phyloP scores from a whole-genome alignment of 768 basidiomycete species.

The Suillus bovinus region DNA sequence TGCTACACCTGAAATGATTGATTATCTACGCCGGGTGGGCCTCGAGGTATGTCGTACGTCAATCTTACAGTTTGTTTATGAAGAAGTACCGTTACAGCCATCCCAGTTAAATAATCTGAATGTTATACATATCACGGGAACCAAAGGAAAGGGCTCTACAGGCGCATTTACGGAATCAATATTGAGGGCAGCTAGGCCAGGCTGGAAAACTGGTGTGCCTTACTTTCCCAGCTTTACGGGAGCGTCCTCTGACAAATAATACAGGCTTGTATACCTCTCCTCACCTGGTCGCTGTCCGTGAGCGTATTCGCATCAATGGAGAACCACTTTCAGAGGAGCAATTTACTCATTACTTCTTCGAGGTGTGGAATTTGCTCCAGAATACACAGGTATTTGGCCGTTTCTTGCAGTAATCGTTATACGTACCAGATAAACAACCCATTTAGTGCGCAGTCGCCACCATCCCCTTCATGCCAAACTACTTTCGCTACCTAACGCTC shows the following conservation, averaged over 20 bases:
- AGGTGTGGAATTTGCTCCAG: constrained; percentile 89
- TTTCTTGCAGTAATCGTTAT: not conserved
- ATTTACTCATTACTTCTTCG: constrained; percentile 92
- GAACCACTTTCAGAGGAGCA: constrained; percentile 82
- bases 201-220: constrained; percentile 76
- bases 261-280: constrained; percentile 95
- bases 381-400: constrained; percentile 30
- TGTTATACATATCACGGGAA: constrained; percentile 95
- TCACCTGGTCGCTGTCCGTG: constrained; percentile 92
- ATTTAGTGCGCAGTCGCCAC: constrained; percentile 45
- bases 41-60: constrained; percentile 60
- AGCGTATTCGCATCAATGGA: constrained; percentile 93
- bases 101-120: constrained; percentile 84
- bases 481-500: constrained; percentile 92
- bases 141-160: constrained; percentile 98
- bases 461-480: constrained; percentile 78
- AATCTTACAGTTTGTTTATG: constrained; percentile 10
- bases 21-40: constrained; percentile 85
- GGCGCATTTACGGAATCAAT: constrained; percentile 91
- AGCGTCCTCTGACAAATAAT: not conserved
- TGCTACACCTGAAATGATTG: constrained; percentile 87
- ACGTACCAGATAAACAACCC: constrained; percentile 5
- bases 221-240: not conserved
- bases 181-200: constrained; percentile 69
- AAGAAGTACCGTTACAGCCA: constrained; percentile 47